These are phyloP conservation scores for Talaromyces sp. DNA, from an alignment of 2,329 filamentous ascomycete species.

Conservation along the genomic window DNA sequence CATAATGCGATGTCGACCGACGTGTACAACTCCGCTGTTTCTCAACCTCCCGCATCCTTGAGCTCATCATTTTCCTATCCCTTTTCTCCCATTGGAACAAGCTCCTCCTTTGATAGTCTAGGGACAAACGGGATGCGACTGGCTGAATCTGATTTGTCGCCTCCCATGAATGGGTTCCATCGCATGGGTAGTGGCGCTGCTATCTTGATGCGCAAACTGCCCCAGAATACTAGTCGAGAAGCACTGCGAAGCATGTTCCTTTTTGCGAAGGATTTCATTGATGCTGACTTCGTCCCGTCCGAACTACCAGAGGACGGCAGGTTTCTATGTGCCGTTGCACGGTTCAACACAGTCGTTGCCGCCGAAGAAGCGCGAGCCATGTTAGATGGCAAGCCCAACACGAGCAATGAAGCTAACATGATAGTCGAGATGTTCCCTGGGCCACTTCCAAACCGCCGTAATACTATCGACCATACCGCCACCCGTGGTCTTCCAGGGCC, in stretches of 20 bases:
- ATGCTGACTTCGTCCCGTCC: constrained; percentile 52
- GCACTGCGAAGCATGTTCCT: constrained; percentile 58
- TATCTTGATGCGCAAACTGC: constrained; percentile 56
- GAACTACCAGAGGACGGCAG: constrained; percentile 54
- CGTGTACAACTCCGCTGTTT: constrained; percentile 36
- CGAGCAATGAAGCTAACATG: constrained; percentile 56
- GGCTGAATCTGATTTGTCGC: constrained; percentile 31
- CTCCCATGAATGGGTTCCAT: constrained; percentile 32
- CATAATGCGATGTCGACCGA: constrained; percentile 43
- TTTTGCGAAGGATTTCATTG: constrained; percentile 60
- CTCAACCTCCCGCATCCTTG: constrained; percentile 33
- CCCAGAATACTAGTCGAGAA: constrained; percentile 54
- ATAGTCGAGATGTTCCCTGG: constrained; percentile 50
- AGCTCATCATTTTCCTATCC: constrained; percentile 32
- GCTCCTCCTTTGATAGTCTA: constrained; percentile 32
- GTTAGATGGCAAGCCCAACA: constrained; percentile 58
- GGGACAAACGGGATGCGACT: constrained; percentile 31
- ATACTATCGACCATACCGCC: constrained; percentile 50
- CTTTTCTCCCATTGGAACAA: constrained; percentile 36
- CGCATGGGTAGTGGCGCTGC: constrained; percentile 31
- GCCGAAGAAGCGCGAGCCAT: constrained; percentile 57
- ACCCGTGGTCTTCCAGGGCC: constrained; percentile 30
- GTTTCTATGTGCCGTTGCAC: constrained; percentile 54
- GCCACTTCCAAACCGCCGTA: constrained; percentile 39
- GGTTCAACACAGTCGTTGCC: constrained; percentile 52